Evolutionary conservation across 305 asterid species (phyloP).

Genomic region (Galium porrigens): DNA sequence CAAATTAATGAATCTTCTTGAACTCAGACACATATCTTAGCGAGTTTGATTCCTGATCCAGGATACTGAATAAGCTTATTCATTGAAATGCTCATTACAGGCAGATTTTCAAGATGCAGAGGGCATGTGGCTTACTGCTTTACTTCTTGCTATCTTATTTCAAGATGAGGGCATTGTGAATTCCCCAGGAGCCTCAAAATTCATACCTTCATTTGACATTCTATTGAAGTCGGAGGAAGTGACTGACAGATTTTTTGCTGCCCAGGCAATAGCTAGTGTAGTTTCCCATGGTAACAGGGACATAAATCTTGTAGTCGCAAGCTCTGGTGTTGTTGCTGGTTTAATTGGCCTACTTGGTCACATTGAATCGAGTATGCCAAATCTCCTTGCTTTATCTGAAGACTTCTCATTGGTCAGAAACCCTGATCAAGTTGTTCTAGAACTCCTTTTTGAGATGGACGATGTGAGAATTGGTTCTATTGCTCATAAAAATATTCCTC

Average conservation of each 20-base stretch:
- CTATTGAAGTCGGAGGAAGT: constrained; percentile 58
- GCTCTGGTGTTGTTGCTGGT: constrained; percentile 62
- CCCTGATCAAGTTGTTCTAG: constrained; percentile 63
- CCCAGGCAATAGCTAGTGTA: constrained; percentile 77
- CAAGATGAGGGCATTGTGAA: constrained; percentile 45
- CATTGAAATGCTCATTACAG: constrained; percentile 28
- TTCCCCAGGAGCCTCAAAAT: constrained; percentile 39
- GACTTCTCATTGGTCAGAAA: constrained; percentile 55
- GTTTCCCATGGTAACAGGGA: constrained; percentile 47
- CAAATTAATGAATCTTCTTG: neutral
- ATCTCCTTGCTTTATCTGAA: constrained; percentile 51
- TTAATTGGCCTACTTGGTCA: constrained; percentile 52
- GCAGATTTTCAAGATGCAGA: constrained; percentile 59
- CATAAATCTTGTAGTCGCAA: constrained; percentile 54
- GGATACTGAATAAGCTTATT: neutral
- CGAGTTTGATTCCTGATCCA: neutral
- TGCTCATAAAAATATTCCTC: constrained; percentile 59
- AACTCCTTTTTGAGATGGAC: constrained; percentile 52
- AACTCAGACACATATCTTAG: neutral
- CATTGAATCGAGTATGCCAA: constrained; percentile 48
- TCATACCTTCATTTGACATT: constrained; percentile 40
- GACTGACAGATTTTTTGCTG: constrained; percentile 57
- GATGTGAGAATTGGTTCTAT: constrained; percentile 58
- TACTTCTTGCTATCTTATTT: constrained; percentile 63
- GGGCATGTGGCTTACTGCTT: constrained; percentile 65